These are phyloP conservation scores for Gomphus bonarii DNA, from an alignment of 1,284 basidiomycete species.

Conservation along the genomic window DNA sequence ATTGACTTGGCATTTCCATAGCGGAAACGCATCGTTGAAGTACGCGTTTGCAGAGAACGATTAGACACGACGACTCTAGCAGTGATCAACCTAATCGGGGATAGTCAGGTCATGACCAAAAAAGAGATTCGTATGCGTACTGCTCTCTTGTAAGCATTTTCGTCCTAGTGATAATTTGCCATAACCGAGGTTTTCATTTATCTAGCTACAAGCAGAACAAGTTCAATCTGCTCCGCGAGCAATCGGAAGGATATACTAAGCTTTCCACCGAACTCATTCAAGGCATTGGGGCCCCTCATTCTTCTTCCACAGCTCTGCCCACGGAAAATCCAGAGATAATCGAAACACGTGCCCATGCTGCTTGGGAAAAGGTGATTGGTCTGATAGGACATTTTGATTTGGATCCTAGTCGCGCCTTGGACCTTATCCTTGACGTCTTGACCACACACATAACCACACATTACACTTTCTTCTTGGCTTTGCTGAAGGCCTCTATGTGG, in stretches of 20 bases:
- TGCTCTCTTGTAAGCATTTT: constrained; percentile 58
- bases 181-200: constrained; percentile 5
- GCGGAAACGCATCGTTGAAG: constrained; percentile 44
- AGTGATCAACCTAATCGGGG: constrained; percentile 50
- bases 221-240: constrained; percentile 94
- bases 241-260: constrained; percentile 95
- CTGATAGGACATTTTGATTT: constrained; percentile 95
- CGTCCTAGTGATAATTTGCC: background rate
- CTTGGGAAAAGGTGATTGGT: constrained; percentile 83
- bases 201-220: constrained; percentile 94
- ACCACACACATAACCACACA: constrained; percentile 75
- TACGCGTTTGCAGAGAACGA: constrained; percentile 56
- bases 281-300: constrained; percentile 66
- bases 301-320: constrained; percentile 46
- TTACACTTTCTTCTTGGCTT: constrained; percentile 84
- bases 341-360: constrained; percentile 55
- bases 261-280: constrained; percentile 79
- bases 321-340: constrained; percentile 46
- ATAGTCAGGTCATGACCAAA: constrained; percentile 52
- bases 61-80: constrained; percentile 56
- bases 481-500: constrained; percentile 84
- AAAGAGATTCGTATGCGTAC: constrained; percentile 72
- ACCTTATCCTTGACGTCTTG: constrained; percentile 89
- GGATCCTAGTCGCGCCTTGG: constrained; percentile 89
- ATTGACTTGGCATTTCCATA: constrained; percentile 19